Evolutionary conservation across 1,284 basidiomycete genomes (phyloP).

Genomic region (Austroboletus niveus): DNA sequence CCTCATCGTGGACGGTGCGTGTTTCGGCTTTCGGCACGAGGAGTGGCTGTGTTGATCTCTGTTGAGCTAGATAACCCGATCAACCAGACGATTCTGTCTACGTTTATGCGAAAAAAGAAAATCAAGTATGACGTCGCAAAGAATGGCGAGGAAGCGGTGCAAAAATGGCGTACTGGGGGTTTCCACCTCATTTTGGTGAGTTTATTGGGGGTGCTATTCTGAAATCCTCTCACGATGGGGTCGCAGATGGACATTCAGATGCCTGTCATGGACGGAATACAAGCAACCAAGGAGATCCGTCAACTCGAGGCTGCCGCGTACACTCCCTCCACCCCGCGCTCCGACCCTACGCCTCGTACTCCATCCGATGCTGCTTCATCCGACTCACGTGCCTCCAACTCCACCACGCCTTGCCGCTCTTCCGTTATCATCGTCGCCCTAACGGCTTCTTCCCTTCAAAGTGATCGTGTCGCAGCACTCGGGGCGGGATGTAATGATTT

Average conservation of each 20-base stretch:
- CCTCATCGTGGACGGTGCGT: conserved; percentile 89
- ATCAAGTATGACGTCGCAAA: conserved; percentile 95
- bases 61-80: conserved; percentile 86
- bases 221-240: conserved; percentile 4
- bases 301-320: conserved; percentile 81
- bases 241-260: conserved; percentile 98
- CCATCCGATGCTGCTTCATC: conserved; percentile 49
- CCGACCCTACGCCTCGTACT: conserved; percentile 49
- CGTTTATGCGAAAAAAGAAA: conserved; percentile 94
- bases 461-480: conserved; percentile 92
- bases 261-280: conserved; percentile 98
- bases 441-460: conserved; percentile 90
- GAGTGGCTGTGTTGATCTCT: conserved; percentile 10
- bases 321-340: conserved; percentile 65
- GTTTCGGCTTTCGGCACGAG: conserved; percentile 5
- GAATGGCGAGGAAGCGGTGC: conserved; percentile 93
- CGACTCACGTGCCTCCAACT: conserved; percentile 45
- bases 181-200: conserved; percentile 95
- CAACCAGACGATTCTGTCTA: conserved; percentile 95
- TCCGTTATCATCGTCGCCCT: conserved; percentile 99
- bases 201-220: neutral
- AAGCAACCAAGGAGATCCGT: conserved; percentile 95
- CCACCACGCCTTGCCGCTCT: conserved; percentile 75
- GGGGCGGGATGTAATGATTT: conserved; percentile 99
- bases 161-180: conserved; percentile 91